Base-by-base conservation (phyloP, 495 filamentous ascomycete genomes). In the Collariella sp. region DNA sequence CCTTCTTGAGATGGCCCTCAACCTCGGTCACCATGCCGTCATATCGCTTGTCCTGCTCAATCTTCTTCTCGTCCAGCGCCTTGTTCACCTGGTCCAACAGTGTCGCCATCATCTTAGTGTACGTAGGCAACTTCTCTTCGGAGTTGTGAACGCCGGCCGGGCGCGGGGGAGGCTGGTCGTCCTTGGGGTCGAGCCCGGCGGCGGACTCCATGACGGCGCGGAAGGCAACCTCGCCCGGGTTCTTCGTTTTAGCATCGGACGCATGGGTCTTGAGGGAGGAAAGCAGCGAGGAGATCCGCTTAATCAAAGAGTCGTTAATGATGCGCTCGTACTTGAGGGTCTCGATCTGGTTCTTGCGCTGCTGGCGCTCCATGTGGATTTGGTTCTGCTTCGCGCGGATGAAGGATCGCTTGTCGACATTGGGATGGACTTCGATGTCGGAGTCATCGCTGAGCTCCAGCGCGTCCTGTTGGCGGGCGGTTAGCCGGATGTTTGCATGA, bases 361-460 rank as follows among this genome's bases (percentile, higher is more conserved):
- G 83, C 52, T 80, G 74, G 40, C 93, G 85, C 66, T 96, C 84
- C 64, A 86, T 79, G 66, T 98, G 93, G 65, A 98, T 98, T 68
- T 97, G 89, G 64, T 86, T 83, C 71, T 96, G 93, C 74, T 97
- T 98, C 52, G 93, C 93, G 50, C 93, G 88, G 68, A 98, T 98
- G 73, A 98, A 98, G 50, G 93, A 97, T 2, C 85, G 83, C 65
- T 98, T 98, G 73, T 98, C 93, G 69, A 98, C 93, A 72, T 98
- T 98, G 52, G 94, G 93, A 69, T 98, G 93, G 24, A 96, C 91
- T 72, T 98, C 93, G 64, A 98, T 87, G 68, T 98, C 93, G 40
- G 89, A 95, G 70, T 98, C 93, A 70, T 98, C 93, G 58, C 88
- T 94, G 62, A 98, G 83, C 80, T 98, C 93, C 62, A 98, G 78